Conservation (phyloP, 23 red algal species). For the Chondrus crispus region DNA sequence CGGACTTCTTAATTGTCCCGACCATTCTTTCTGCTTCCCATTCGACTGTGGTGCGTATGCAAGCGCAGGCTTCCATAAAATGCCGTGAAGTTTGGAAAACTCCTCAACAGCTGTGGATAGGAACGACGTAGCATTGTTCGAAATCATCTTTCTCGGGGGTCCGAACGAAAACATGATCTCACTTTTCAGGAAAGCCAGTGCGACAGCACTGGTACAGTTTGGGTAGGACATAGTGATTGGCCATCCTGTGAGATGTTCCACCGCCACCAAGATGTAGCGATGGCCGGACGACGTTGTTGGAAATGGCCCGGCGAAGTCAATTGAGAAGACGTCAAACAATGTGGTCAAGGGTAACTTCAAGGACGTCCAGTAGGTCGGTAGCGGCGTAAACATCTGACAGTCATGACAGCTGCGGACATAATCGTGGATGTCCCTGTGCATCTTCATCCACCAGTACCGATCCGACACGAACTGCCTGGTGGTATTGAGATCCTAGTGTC, state of each 20-base stretch:
- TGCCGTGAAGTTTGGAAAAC: no score
- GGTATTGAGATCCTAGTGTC: no score
- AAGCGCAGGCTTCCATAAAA: no score
- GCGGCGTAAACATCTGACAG: neutral
- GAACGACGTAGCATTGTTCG: no score
- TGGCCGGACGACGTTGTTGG: neutral
- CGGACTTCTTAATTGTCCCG: neutral
- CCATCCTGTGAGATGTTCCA: neutral
- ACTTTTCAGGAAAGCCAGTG: no score
- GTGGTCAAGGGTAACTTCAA: neutral
- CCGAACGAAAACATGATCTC: no score
- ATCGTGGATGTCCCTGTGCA: neutral
- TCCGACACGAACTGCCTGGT: neutral
- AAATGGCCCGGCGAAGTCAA: neutral
- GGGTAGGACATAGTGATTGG: no score
- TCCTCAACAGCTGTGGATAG: no score
- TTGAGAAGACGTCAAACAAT: neutral
- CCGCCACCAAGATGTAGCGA: neutral
- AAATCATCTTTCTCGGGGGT: no score
- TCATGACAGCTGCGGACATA: neutral
- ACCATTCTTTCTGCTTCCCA: neutral
- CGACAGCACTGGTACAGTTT: no score
- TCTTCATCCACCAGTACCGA: neutral
- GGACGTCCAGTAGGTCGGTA: neutral
- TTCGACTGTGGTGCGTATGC: no score